phyloP scores from a whole-genome alignment of 1,139 yeast genomes.

The Taphrina flavorubra region DNA sequence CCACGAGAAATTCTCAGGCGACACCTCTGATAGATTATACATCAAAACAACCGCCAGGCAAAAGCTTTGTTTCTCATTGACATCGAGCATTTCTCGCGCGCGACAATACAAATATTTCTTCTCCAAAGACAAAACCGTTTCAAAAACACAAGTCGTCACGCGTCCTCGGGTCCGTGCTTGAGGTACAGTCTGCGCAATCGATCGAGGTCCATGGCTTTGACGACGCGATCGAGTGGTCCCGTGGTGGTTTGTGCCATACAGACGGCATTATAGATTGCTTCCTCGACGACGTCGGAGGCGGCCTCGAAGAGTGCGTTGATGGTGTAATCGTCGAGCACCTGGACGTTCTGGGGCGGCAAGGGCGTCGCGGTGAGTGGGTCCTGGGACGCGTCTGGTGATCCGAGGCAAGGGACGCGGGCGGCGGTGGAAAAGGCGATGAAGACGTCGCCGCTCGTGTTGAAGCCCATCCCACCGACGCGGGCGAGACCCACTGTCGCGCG shows the following conservation, averaged over 20 bases:
- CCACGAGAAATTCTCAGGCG: no score
- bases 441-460: conserved; percentile 26
- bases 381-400: conserved; percentile 10
- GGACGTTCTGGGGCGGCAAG: conserved; percentile 2
- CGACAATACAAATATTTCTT: no score
- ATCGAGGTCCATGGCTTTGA: conserved; percentile 27
- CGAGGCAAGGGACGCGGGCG: conserved; percentile 20
- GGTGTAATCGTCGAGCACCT: conserved; percentile 18
- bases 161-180: conserved; percentile 16
- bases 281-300: conserved; percentile 23
- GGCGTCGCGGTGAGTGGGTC: conserved; percentile 11
- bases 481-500: conserved; percentile 22
- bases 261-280: conserved; percentile 25
- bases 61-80: no score
- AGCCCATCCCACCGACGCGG: conserved; percentile 26
- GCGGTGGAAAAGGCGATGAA: conserved; percentile 26
- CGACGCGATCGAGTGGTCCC: conserved; percentile 11
- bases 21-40: no score
- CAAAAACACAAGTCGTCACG: neutral
- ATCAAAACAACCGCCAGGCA: no score
- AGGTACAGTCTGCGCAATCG: conserved; percentile 14
- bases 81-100: no score
- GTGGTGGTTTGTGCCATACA: conserved; percentile 19
- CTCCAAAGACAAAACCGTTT: no score
- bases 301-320: conserved; percentile 26